These are phyloP conservation scores for Cercophora samala DNA, from an alignment of 495 filamentous ascomycete species.

Conservation along the genomic window DNA sequence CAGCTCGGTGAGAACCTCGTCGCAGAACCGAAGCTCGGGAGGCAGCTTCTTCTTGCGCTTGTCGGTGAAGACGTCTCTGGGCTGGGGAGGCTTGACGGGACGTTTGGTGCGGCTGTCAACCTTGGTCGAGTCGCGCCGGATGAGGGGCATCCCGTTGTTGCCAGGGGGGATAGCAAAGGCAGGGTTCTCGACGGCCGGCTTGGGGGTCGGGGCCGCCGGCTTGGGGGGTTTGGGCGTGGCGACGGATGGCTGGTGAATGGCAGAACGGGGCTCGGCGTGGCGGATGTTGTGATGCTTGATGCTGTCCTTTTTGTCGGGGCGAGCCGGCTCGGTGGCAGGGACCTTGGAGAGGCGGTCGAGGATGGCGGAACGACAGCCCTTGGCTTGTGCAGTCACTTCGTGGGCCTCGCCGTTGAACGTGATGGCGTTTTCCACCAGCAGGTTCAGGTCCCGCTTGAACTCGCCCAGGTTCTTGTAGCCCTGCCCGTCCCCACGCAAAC, in stretches of 20 bases:
- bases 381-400: slow-evolving; percentile 60
- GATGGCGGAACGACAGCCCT: slow-evolving; percentile 59
- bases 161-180: slow-evolving; percentile 77
- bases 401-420: slow-evolving; percentile 81
- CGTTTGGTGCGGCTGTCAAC: slow-evolving; percentile 80
- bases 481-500: slow-evolving; percentile 63
- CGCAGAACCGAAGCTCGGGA: slow-evolving; percentile 85
- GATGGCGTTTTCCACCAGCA: slow-evolving; percentile 71
- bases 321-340: slow-evolving; percentile 47
- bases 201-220: slow-evolving; percentile 30
- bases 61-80: slow-evolving; percentile 81
- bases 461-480: slow-evolving; percentile 62
- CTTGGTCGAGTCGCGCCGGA: slow-evolving; percentile 80
- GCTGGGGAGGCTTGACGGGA: slow-evolving; percentile 86
- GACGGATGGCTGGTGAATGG: slow-evolving; percentile 48
- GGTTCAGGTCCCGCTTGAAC: slow-evolving; percentile 66
- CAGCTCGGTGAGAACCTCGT: slow-evolving; percentile 74
- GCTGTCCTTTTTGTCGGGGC: slow-evolving; percentile 53
- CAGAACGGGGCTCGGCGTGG: slow-evolving; percentile 40
- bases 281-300: slow-evolving; percentile 50
- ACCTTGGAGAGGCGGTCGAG: slow-evolving; percentile 54
- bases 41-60: slow-evolving; percentile 89
- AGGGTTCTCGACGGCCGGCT: slow-evolving; percentile 44
- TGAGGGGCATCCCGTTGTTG: slow-evolving; percentile 74
- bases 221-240: slow-evolving; percentile 30